Evolutionary conservation across 345 rosid genomes (phyloP), one percentile per base, ranked within the genome.

Genomic region (Brassica nigra): DNA sequence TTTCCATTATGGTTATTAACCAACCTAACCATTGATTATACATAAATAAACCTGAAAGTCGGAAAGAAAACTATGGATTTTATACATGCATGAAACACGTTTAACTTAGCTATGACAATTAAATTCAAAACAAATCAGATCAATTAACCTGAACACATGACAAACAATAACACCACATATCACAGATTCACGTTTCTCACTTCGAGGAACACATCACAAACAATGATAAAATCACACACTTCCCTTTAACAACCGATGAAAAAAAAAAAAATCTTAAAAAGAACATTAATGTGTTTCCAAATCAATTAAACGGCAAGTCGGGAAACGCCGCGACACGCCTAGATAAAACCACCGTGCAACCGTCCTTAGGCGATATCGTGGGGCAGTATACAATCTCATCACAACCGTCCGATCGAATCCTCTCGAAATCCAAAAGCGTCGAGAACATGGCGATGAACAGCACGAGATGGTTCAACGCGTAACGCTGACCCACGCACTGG

Each of bases 401-500:
- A 31, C 97, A 89, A 57, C 90, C 92, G 75, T 87, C 88, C 3
- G 85, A 84, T 65, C 70, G 70, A 36, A 70, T 58, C 47, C 98
- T 73, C 71, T 86, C 85, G 84, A 90, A 89, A 80, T 94, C 90
- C 0, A 87, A 49, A 42, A 90, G 11, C 20, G 89, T 75, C 1
- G 83, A 59, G 73, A 94, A 92, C 87, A 92, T 84, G 0, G 97
- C 93, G 12, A 89, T 86, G 80, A 92, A 92, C 29, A 94, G 86
- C n/a, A 88, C 92, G 57, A 94, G 85, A 34, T 92, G 95, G 75
- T 90, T 92, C 59, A 90, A 1, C 0, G 98, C 98, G 62, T 92
- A 92, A 76, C 96, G 84, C 83, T 94, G 97, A 12, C 98, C 98
- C 72, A 92, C 91, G 4, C 98, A 94, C 76, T 90, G 97, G 87